Base-by-base conservation (phyloP, 768 basidiomycete genomes). In the Serpula lacrymans region DNA sequence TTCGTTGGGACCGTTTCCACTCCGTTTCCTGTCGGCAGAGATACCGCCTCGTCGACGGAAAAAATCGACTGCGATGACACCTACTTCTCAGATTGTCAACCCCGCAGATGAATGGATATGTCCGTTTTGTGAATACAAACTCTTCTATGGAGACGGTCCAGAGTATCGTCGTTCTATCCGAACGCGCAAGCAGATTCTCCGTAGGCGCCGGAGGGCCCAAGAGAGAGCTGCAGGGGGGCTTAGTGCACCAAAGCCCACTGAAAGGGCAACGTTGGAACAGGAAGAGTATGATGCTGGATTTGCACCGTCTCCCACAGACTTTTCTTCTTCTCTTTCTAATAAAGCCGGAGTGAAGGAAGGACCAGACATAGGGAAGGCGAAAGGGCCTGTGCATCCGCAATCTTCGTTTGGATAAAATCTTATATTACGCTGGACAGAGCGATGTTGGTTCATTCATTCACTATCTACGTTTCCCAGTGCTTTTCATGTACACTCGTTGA, bases 41-140 rank as follows among this genome's bases (percentile, higher is more conserved):
- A 70, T 88, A 30, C 78, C 83, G 12, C 69, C 74, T 28, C 72
- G 63, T 23, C 61, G 66, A 41, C 54, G 60, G 32, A 55, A 58
- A 36, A 51, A 55, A 49, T 26, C 34, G 22, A 50, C 51, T 41
- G 37, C 46, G 6, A 48, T 59, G 50, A 45, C 60, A 24, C 42
- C 62, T 18, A 51, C 53, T 17, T 16, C 63, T 20, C 59, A 62
- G 44, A 60, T 82, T 39, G 72, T 71, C 17, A 73, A 78, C 43
- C 79, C 82, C 6, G 72, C 64, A 24, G 91, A 96, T 17, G 95
- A 97, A 60, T 96, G 89, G 84, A 83, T 97, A 43, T 98, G 95
- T 59, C 78, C 86, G 47, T 88, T 86, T 53, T 98, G 95, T 69
- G 95, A 98, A 65, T 94, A 92, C 59, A 73, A 81, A 43, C 57